These are phyloP conservation scores for Penicillium aurantiogriseum DNA, from an alignment of 2,329 filamentous ascomycete genomes.

Conservation along the genomic window DNA sequence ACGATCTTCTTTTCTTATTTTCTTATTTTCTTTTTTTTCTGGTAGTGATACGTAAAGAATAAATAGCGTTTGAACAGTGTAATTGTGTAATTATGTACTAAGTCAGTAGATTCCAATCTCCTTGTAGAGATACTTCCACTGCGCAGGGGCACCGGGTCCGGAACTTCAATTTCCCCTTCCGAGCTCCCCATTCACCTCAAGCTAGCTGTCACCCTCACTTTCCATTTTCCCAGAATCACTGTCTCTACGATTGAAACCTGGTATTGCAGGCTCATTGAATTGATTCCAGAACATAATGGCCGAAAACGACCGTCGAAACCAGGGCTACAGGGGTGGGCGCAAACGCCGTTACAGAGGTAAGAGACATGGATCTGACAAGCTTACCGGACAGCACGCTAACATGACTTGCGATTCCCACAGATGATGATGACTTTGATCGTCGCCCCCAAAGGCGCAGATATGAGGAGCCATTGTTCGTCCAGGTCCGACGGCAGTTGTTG, in stretches of 20 bases:
- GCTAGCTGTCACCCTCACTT: slow-evolving; percentile 12
- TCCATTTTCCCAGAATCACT: neutral
- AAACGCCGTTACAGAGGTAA: slow-evolving; percentile 80
- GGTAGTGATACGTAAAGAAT: neutral
- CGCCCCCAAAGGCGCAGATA: slow-evolving; percentile 71
- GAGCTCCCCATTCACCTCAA: slow-evolving; percentile 16
- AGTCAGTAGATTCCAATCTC: too few relatives aligned
- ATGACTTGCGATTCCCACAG: slow-evolving; percentile 38
- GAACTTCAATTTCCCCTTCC: slow-evolving; percentile 20
- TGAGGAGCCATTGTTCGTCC: slow-evolving; percentile 68
- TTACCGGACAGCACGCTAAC: slow-evolving; percentile 28
- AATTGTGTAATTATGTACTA: neutral
- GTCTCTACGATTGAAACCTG: slow-evolving; percentile 1
- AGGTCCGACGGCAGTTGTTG: slow-evolving; percentile 74
- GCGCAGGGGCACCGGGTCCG: slow-evolving; percentile 12
- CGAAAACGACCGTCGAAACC: slow-evolving; percentile 56
- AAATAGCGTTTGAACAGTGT: neutral
- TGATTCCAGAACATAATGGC: slow-evolving; percentile 39
- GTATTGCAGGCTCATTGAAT: slow-evolving; percentile 9
- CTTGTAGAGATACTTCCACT: neutral
- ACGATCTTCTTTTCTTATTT: neutral
- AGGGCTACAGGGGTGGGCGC: slow-evolving; percentile 55
- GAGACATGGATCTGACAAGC: slow-evolving; percentile 5
- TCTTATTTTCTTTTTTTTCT: neutral
- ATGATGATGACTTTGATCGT: slow-evolving; percentile 75